Base-by-base conservation (phyloP, 2,329 filamentous ascomycete species). In the Colletotrichum chrysophilum region DNA sequence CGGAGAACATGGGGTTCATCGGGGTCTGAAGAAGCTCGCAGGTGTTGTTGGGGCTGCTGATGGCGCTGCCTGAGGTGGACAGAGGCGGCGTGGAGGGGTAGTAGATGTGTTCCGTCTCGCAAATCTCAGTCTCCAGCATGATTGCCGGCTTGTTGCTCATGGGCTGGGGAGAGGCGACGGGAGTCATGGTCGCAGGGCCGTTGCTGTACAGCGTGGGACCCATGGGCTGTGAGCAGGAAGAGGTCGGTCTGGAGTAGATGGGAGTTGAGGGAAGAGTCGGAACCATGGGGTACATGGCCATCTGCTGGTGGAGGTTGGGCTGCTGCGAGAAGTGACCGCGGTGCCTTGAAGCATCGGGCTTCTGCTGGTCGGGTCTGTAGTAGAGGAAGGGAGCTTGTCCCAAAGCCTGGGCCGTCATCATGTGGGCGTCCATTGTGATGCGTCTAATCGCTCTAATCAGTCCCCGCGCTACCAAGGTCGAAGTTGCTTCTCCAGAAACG, bases 61-160 rank as follows among this genome's bases (percentile, higher is more conserved):
- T 94, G 72, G 91, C 93, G 88, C 96, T 98, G 79, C 94, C 94
- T 34, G 95, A 94, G 4, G 94, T 93, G 28, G 96, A 98, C 80
- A 98, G 90, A 61, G 96, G 94, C 65, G 96, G 96, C 24, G 96
- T 98, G 9, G 95, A 93, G 38, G 96, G 96, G 82, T 95, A 95
- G 85, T 93, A 94, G 78, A 92, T 90, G 79, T 93, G 91, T 34
- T 86, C 85, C 55, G 55, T 12, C 79, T 93, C 90, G 80, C 89
- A 87, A 77, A 94, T 91, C 79, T 96, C 93, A 18, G 94, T 95
- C 84, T 98, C 94, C 78, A 98, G 86, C 80, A 95, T 89, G 82
- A 97, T 94, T 58, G 91, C 90, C 6, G 95, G 93, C 91, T 95
- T 96, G 61, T 70, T 66, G 81, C 91, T 90, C 81, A 93, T 89